These are phyloP conservation scores for Fusarium goolgardi DNA, from an alignment of 2,329 filamentous ascomycete genomes.

Conservation along the genomic window DNA sequence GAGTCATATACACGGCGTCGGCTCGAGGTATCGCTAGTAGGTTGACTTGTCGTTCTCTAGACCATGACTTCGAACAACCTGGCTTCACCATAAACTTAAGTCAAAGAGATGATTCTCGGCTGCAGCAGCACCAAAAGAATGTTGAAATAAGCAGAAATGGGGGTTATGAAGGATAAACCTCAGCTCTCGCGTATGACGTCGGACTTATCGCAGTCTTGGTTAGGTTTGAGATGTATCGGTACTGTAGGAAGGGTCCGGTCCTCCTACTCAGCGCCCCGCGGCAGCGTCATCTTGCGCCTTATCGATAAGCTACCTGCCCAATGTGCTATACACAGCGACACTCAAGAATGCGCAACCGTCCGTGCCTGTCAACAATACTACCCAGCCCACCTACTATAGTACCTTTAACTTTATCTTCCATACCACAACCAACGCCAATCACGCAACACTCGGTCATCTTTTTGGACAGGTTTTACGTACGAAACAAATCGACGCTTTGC, in stretches of 20 bases:
- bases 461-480: neutral
- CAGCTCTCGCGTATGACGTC: conserved; percentile 35
- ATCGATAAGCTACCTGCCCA: conserved; percentile 46
- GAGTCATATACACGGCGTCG: conserved; percentile 36
- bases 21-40: conserved; percentile 41
- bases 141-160: conserved; percentile 15
- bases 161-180: conserved; percentile 16
- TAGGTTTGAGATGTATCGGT: conserved; percentile 38
- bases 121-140: conserved; percentile 28
- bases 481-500: neutral
- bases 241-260: conserved; percentile 26
- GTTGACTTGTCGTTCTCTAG: conserved; percentile 49
- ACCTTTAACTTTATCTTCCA: conserved; percentile 16
- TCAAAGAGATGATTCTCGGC: conserved; percentile 1
- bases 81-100: conserved; percentile 20
- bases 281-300: conserved; percentile 44
- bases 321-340: conserved; percentile 4
- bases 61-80: conserved; percentile 49
- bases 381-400: neutral
- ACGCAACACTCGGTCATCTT: neutral
- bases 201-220: conserved; percentile 20
- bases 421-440: conserved; percentile 17
- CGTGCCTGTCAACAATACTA: conserved; percentile 33
- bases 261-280: conserved; percentile 27
- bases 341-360: conserved; percentile 33